Conservation (phyloP, 441 rosid genomes). For the Jatropha multifida region DNA sequence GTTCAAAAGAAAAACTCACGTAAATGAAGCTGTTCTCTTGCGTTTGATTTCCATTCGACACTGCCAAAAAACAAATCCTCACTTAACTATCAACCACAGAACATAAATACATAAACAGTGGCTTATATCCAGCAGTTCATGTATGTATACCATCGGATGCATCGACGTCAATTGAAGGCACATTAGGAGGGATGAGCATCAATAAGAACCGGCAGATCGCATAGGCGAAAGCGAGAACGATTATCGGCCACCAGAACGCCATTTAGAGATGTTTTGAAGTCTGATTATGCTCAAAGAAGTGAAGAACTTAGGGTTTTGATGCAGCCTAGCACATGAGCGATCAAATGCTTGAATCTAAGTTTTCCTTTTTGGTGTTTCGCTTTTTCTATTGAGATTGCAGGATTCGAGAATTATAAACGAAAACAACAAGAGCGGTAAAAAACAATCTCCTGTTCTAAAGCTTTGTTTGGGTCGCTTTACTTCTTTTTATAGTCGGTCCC, state of each 20-base stretch:
- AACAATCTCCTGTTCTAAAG: neutral
- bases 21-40: conserved; percentile 85
- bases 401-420: neutral
- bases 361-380: neutral
- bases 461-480: neutral
- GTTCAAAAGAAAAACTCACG: conserved; percentile 45
- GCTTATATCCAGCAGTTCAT: neutral
- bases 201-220: conserved; percentile 85
- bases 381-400: neutral
- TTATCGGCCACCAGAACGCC: conserved; percentile 95
- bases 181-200: conserved; percentile 87
- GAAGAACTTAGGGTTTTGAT: conserved; percentile 23
- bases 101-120: neutral
- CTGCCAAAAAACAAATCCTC: conserved; percentile 33
- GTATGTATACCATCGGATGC: conserved; percentile 71
- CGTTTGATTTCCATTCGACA: conserved; percentile 67
- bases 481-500: conserved; percentile 9
- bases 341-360: conserved; percentile 8
- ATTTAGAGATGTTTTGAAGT: conserved; percentile 27
- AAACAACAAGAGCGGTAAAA: conserved; percentile 1
- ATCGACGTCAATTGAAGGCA: conserved; percentile 93
- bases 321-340: neutral
- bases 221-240: conserved; percentile 82
- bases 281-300: neutral
- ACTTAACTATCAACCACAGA: neutral